Conservation (phyloP, 768 basidiomycete species). For the Kwoniella sp. region DNA sequence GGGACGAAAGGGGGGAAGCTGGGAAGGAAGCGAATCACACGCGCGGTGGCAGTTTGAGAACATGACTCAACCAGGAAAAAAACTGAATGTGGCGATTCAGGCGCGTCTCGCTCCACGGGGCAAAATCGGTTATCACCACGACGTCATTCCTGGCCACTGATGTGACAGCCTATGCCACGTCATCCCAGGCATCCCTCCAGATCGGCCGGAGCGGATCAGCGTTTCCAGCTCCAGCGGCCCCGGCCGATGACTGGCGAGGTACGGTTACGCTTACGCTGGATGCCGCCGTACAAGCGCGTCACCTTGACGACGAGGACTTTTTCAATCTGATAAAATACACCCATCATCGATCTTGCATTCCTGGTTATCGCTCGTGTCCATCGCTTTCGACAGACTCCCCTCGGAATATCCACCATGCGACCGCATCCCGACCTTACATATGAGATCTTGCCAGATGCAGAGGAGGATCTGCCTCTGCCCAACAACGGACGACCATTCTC, state of each 20-base stretch:
- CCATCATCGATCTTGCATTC: not conserved
- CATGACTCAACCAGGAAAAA: constrained; percentile 2
- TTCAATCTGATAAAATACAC: constrained; percentile 1
- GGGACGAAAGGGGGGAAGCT: constrained; percentile 1
- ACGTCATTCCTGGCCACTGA: too few species aligned
- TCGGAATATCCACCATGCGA: constrained; percentile 1
- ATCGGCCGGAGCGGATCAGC: too few species aligned
- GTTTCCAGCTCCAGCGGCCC: too few species aligned
- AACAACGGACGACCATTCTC: not conserved
- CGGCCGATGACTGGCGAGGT: too few species aligned
- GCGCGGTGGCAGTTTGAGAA: constrained; percentile 7
- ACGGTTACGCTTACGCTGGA: too few species aligned
- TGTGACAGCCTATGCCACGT: too few species aligned
- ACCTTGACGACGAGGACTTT: not conserved
- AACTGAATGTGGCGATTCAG: not conserved
- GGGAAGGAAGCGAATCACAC: constrained; percentile 1
- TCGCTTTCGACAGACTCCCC: not conserved
- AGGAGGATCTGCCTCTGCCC: constrained; percentile 12
- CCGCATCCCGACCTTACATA: constrained; percentile 15
- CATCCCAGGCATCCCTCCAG: too few species aligned
- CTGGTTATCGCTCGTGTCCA: not conserved
- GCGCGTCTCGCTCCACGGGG: too few species aligned
- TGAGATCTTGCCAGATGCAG: constrained; percentile 12
- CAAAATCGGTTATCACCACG: too few species aligned
- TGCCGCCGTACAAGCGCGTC: not conserved